These are phyloP conservation scores for Dioscorea cayenensis DNA, from an alignment of 116 monocot species.

Conservation along the genomic window DNA sequence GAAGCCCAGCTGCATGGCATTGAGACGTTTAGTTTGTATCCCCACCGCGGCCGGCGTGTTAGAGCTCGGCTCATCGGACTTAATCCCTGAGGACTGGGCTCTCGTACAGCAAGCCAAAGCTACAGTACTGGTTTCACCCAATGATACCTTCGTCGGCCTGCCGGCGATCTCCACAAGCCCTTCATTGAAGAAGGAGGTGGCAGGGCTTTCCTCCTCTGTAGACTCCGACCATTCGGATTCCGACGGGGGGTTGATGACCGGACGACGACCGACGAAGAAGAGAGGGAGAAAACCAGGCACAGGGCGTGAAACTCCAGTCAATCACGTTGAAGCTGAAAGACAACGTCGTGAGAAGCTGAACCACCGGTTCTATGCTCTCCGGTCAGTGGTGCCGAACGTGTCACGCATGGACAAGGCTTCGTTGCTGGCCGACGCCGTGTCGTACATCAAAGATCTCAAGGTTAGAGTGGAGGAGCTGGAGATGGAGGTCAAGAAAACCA, in stretches of 20 bases:
- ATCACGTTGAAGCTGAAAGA: conserved; percentile 22
- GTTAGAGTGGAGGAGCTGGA: conserved; percentile 14
- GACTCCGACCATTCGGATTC: conserved; percentile 18
- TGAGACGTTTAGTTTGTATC: conserved; percentile 40
- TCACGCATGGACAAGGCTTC: conserved; percentile 25
- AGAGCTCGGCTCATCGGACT: conserved; percentile 52
- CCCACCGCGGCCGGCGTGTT: conserved; percentile 37
- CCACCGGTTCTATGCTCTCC: conserved; percentile 22
- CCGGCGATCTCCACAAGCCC: too few species aligned
- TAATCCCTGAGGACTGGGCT: conserved; percentile 35
- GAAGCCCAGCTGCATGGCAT: conserved; percentile 54
- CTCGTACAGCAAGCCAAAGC: conserved; percentile 33
- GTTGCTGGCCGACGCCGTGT: conserved; percentile 20
- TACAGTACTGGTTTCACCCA: conserved; percentile 6
- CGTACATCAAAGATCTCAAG: conserved; percentile 19
- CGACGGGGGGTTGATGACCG: conserved; percentile 10
- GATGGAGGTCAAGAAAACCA: conserved; percentile 2
- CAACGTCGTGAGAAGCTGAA: conserved; percentile 29
- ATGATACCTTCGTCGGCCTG: background rate
- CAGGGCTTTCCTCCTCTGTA: conserved; percentile 4
- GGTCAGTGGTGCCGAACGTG: conserved; percentile 19
- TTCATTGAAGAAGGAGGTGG: background rate
- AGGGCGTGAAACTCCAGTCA: conserved; percentile 3
- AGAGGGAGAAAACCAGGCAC: conserved; percentile 15
- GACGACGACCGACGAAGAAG: conserved; percentile 11